phyloP scores from a whole-genome alignment of 768 basidiomycete genomes.

The Pulveroboletus sp. region DNA sequence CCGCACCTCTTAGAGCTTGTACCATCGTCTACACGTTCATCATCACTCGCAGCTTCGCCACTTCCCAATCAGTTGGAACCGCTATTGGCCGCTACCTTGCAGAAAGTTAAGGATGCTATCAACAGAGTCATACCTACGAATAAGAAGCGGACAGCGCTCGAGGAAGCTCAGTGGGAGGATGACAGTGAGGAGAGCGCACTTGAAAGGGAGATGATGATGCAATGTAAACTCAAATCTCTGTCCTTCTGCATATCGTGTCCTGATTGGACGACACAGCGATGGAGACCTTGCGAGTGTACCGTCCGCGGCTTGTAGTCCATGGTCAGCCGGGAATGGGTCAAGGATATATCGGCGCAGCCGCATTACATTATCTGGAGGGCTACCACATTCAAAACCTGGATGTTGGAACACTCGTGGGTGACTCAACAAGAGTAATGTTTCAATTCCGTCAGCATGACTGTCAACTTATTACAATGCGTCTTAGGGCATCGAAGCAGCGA shows the following conservation, averaged over 20 bases:
- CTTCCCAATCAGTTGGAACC: constrained; percentile 83
- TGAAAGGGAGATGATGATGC: constrained; percentile 82
- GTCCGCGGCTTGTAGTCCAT: constrained; percentile 81
- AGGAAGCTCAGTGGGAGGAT: constrained; percentile 95
- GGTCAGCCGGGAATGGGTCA: constrained; percentile 90
- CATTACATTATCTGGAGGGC: constrained; percentile 91
- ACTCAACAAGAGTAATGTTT: constrained; percentile 74
- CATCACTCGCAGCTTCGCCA: constrained; percentile 78
- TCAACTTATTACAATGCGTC: constrained; percentile 2
- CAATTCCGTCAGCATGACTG: background rate
- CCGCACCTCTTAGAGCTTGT: constrained; percentile 62
- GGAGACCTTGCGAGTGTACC: constrained; percentile 85
- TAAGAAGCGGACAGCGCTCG: constrained; percentile 79
- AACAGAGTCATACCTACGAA: constrained; percentile 69
- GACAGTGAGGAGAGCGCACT: constrained; percentile 75
- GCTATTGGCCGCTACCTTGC: constrained; percentile 62
- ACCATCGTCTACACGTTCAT: constrained; percentile 90
- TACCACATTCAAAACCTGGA: constrained; percentile 94
- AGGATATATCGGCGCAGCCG: constrained; percentile 81
- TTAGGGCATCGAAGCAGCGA: constrained; percentile 85
- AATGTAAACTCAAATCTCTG: constrained; percentile 48
- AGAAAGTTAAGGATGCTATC: constrained; percentile 69
- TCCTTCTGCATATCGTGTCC: background rate
- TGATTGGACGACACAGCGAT: constrained; percentile 52
- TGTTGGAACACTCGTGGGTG: constrained; percentile 80